These are phyloP conservation scores for Corylus americana DNA, from an alignment of 306 rosid genomes.

Conservation along the genomic window DNA sequence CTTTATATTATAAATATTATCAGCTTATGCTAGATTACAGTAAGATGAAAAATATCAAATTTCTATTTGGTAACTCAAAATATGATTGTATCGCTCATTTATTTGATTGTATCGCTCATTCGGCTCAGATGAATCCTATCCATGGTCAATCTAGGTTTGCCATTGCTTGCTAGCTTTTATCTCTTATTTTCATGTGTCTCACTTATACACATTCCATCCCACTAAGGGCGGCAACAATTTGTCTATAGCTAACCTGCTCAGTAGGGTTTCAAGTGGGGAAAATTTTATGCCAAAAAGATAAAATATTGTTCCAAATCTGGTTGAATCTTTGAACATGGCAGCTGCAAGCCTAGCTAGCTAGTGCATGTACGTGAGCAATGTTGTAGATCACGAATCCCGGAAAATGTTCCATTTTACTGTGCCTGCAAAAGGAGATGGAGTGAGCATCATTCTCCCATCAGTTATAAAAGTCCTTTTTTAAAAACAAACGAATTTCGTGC, in stretches of 20 bases:
- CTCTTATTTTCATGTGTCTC: slow-evolving; percentile 4
- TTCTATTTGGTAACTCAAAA: too few species aligned
- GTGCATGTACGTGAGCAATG: neutral
- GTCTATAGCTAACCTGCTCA: neutral
- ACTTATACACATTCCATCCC: slow-evolving; percentile 19
- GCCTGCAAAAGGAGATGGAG: slow-evolving; percentile 7
- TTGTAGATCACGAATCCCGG: slow-evolving; percentile 12
- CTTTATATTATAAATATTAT: too few species aligned
- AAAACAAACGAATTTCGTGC: slow-evolving; percentile 21
- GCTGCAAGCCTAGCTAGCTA: neutral
- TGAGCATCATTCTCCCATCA: slow-evolving; percentile 33
- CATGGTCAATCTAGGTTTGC: neutral
- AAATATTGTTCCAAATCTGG: slow-evolving; percentile 15
- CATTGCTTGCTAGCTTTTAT: slow-evolving; percentile 11
- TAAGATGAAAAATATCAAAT: too few species aligned
- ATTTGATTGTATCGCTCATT: too few species aligned
- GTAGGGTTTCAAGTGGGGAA: slow-evolving; percentile 20
- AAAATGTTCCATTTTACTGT: slow-evolving; percentile 19
- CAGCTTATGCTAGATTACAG: too few species aligned
- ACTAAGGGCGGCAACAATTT: slow-evolving; percentile 16
- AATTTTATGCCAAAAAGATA: neutral
- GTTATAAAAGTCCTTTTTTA: slow-evolving; percentile 40
- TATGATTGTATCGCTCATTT: too few species aligned
- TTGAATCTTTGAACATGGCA: slow-evolving; percentile 22
- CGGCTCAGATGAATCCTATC: neutral